Conservation (phyloP, 257 asterid species). For the Knoxia roxburghii region DNA sequence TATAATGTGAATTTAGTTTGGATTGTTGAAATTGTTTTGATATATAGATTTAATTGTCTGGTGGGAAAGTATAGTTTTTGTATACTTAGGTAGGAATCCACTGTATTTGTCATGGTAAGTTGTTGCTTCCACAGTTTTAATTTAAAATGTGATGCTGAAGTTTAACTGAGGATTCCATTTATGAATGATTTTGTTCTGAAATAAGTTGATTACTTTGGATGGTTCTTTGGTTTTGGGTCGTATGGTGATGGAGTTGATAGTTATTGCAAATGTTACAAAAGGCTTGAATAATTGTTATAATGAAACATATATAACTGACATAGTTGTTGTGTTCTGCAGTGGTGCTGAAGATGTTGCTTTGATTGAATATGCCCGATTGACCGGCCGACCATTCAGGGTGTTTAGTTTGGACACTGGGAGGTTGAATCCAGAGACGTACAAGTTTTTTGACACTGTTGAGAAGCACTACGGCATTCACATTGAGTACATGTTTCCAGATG, state of each 20-base stretch:
- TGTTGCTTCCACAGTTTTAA: not conserved
- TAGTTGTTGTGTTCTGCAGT: constrained; percentile 26
- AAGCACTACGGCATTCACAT: constrained; percentile 66
- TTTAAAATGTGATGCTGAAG: not conserved
- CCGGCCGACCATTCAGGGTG: constrained; percentile 81
- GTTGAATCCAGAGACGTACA: constrained; percentile 77
- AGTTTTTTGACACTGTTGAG: constrained; percentile 65
- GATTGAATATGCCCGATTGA: constrained; percentile 75
- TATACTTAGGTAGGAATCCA: too few relatives aligned
- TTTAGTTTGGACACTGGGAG: constrained; percentile 90
- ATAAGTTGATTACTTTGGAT: not conserved
- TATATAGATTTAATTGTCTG: too few relatives aligned
- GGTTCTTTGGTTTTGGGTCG: not conserved
- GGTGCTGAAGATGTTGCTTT: constrained; percentile 93
- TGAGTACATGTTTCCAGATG: constrained; percentile 87
- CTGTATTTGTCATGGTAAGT: too few relatives aligned
- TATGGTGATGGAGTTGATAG: not conserved
- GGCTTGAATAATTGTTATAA: not conserved
- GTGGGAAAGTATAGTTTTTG: too few relatives aligned
- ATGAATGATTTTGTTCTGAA: not conserved
- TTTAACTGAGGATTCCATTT: not conserved
- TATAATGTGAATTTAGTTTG: too few relatives aligned
- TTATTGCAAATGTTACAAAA: not conserved
- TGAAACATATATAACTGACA: not conserved
- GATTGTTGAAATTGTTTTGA: too few relatives aligned